Base-by-base conservation (phyloP, 345 rosid species). In the Citrus inodora region DNA sequence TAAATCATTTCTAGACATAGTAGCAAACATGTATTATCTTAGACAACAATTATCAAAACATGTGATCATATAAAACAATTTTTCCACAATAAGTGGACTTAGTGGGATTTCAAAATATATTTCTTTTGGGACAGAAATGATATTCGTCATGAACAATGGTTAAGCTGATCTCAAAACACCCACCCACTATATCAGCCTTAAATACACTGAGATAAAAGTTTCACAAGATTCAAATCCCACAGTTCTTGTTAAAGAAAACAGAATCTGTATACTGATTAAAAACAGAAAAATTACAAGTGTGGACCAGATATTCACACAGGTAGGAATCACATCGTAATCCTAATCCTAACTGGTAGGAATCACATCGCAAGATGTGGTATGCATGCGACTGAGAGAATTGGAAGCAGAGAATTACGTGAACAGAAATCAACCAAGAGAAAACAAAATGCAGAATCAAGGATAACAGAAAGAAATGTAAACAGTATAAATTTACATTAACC, bases 401-500 rank as follows among this genome's bases (percentile, higher is more conserved):
- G 33, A 66, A 56, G 13, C 8, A 9, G 28, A 33, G 38, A 73
- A 24, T 9, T 53, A 32, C 6, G 27, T 3, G n/a, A 63, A 10
- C 27, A 70, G 24, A 75, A 19, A 42, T 40, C 21, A 70, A 70
- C 28, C 28, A 62, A 75, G 59, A 77, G 40, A 71, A 42, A 71
- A 48, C 9, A 14, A 46, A 78, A 22, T 40, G 79, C 75, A 78
- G 24, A 67, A 67, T 51, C 42, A 48, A 30, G 38, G 74, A 64
- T 78, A 51, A 56, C 9, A 10, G 51, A 63, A 3, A 66, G 22
- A 46, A 75, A 63, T 32, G 10, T 33, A 55, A 79, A 51, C 74
- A 80, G 59, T 60, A 67, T 8, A 73, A 61, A 65, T 40, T 72
- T 76, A 78, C 65, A 63, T 73, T 63, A 70, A 33, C 61, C 37